phyloP scores from a whole-genome alignment of 2,329 filamentous ascomycete genomes.

The Verticillium zaregamsianum region DNA sequence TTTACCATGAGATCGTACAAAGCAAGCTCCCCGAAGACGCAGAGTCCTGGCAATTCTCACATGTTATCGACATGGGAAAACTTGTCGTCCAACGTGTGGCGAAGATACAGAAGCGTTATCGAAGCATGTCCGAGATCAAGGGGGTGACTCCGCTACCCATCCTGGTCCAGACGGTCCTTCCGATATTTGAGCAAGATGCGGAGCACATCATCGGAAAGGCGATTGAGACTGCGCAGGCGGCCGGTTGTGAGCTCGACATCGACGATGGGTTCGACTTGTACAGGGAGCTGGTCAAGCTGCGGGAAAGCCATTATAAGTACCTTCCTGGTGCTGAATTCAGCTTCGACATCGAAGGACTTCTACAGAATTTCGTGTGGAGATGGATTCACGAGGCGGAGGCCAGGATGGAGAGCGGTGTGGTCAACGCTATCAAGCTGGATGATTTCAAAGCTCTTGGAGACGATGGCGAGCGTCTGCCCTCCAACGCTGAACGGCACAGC shows the following conservation, averaged over 20 bases:
- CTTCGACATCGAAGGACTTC: constrained; percentile 80
- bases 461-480: constrained; percentile 33
- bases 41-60: constrained; percentile 83
- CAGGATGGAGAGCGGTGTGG: constrained; percentile 78
- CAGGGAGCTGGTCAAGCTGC: constrained; percentile 79
- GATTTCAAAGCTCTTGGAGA: constrained; percentile 52
- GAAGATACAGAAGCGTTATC: constrained; percentile 88
- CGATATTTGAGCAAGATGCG: constrained; percentile 85
- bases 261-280: constrained; percentile 95
- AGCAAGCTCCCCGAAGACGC: constrained; percentile 75
- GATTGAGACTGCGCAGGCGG: constrained; percentile 65
- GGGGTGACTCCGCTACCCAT: constrained; percentile 64
- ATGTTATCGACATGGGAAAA: constrained; percentile 86
- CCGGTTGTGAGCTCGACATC: constrained; percentile 72
- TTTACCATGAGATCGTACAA: constrained; percentile 75
- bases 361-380: constrained; percentile 92
- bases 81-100: constrained; percentile 80
- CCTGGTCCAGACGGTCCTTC: constrained; percentile 78
- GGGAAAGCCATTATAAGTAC: constrained; percentile 71
- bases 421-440: constrained; percentile 88
- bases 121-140: constrained; percentile 82
- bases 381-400: constrained; percentile 82
- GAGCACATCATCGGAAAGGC: constrained; percentile 80
- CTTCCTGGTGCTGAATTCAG: constrained; percentile 72
- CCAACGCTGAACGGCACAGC: constrained; percentile 82